phyloP scores from a whole-genome alignment of 306 rosid genomes.

The Prosopis cineraria region DNA sequence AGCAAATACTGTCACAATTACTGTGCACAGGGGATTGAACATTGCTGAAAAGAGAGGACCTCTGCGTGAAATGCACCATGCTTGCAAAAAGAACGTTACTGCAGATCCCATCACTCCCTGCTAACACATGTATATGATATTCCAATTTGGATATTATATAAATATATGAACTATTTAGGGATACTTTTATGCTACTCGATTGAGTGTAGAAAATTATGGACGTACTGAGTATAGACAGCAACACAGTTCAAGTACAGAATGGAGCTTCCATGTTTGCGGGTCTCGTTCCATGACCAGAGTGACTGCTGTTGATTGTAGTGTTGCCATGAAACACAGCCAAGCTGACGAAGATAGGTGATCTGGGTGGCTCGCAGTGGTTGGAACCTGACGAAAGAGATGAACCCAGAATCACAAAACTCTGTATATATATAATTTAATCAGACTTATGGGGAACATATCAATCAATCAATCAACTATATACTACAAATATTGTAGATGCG shows the following conservation, averaged over 20 bases:
- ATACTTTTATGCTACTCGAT: no score
- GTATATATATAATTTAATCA: no score
- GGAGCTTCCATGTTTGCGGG: slow-evolving; percentile 46
- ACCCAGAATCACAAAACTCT: not conserved
- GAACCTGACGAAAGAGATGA: slow-evolving; percentile 43
- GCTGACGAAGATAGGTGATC: slow-evolving; percentile 53
- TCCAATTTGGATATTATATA: not conserved
- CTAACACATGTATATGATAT: not conserved
- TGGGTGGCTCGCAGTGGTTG: slow-evolving; percentile 47
- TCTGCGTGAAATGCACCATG: not conserved
- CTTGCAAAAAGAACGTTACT: slow-evolving; percentile 12
- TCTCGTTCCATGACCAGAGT: slow-evolving; percentile 42
- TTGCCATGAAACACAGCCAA: slow-evolving; percentile 60
- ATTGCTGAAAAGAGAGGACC: not conserved
- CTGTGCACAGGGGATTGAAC: not conserved
- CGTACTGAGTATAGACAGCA: slow-evolving; percentile 32
- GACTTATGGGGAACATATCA: no score
- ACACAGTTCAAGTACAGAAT: slow-evolving; percentile 37
- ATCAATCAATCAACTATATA: no score
- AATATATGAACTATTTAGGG: not conserved
- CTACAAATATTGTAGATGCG: no score
- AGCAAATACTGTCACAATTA: not conserved
- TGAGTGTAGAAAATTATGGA: not conserved
- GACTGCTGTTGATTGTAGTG: slow-evolving; percentile 44
- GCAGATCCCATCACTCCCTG: slow-evolving; percentile 63